Evolutionary conservation across 495 filamentous ascomycete genomes (phyloP), one percentile per base, ranked within the genome.

Genomic region (Glonium stellatum): DNA sequence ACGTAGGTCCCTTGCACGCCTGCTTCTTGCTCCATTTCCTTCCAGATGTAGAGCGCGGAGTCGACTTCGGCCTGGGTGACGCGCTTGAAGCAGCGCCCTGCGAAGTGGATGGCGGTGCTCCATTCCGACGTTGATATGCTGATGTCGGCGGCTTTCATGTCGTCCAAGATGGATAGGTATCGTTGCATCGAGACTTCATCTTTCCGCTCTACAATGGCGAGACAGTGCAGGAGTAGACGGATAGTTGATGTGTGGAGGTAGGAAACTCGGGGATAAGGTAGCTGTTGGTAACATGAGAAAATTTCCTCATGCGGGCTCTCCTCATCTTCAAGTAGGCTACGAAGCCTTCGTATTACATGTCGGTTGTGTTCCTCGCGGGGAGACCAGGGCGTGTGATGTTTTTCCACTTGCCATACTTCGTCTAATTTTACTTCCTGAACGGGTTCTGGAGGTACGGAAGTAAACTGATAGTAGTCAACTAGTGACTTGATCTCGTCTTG

Each of bases 91-190:
- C 87, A 87, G 46, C 85, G 84, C 34, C 84, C 83, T 23, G 85
- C 85, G 63, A 93, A 89, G 18, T 86, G 80, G 23, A 96, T 85
- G 23, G 91, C 90, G 36, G 79, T 84, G 48, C 85, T 93, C 91
- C 91, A 98, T 69, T 96, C 81, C 0, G 76, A 67, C 6, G 69
- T 71, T 1, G 77, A 84, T 54, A 96, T 67, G 2, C 84, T 78
- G 18, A 95, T 79, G 11, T 79, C 77, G 34, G 81, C 76, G 27
- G 76, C 71, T 69, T 89, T 83, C 77, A 92, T 85, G 69, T 98
- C 92, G 54, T 90, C 87, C 15, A 97, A 74, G 35, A 97, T 75
- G 4, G 84, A 82, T 46, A 97, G 82, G 69, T 90, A 97, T 35
- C 88, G 86, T 55, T 93, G 69, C 85, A 89, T 90, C 1, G 81